Evolutionary conservation across 345 rosid species (phyloP).

Genomic region (Corchorus capsularis): DNA sequence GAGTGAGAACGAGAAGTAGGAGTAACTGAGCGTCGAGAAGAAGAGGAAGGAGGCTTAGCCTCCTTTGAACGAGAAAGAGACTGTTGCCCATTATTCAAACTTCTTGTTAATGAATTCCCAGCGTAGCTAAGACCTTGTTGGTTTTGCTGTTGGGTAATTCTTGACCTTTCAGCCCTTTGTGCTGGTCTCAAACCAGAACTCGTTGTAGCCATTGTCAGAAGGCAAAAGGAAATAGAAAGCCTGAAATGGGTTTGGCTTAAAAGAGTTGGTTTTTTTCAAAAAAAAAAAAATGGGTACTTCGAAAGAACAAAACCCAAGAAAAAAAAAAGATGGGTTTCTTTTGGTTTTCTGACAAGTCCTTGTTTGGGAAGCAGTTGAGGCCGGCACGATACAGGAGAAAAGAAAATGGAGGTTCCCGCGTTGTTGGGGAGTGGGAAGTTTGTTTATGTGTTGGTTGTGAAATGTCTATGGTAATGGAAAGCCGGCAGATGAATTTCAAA

Average conservation of each 20-base stretch:
- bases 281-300: constrained; percentile 16
- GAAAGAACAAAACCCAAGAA: constrained; percentile 25
- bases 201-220: constrained; percentile 35
- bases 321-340: background rate
- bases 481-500: too few species aligned
- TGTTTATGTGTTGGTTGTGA: too few species aligned
- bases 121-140: constrained; percentile 24
- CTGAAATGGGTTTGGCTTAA: constrained; percentile 9
- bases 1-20: constrained; percentile 60
- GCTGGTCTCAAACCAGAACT: constrained; percentile 34
- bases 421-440: too few species aligned
- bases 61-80: constrained; percentile 46
- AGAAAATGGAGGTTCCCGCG: too few species aligned
- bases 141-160: constrained; percentile 29
- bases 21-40: constrained; percentile 68
- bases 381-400: background rate
- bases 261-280: background rate
- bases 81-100: constrained; percentile 38
- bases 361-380: background rate
- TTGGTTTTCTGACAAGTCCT: background rate
- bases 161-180: constrained; percentile 42
- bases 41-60: constrained; percentile 36
- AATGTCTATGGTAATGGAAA: too few species aligned
- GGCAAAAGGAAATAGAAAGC: background rate
- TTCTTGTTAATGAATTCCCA: constrained; percentile 37